These are phyloP conservation scores for Hyaloscypha variabilis DNA, from an alignment of 495 filamentous ascomycete species.

Conservation along the genomic window DNA sequence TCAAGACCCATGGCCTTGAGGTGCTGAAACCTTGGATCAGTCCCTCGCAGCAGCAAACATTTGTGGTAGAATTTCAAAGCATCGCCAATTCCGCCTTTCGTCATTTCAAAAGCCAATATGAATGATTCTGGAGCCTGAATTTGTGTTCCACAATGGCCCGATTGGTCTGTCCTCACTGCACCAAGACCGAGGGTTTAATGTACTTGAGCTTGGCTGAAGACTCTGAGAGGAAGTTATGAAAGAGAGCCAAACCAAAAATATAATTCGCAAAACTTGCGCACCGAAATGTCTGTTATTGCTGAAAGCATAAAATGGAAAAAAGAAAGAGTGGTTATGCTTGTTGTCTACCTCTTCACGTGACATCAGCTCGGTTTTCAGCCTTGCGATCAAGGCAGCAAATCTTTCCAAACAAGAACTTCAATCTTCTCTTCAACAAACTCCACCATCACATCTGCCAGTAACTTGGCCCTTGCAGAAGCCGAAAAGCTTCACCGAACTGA, in stretches of 20 bases:
- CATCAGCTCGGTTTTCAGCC: not conserved
- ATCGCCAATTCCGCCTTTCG: constrained; percentile 34
- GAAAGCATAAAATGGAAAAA: too few species aligned
- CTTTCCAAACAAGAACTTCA: not conserved
- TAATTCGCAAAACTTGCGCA: too few species aligned
- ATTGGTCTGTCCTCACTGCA: too few species aligned
- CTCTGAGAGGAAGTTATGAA: too few species aligned
- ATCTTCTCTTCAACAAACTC: not conserved
- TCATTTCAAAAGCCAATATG: too few species aligned
- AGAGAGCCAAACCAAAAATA: too few species aligned
- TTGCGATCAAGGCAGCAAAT: constrained; percentile 12
- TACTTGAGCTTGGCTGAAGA: too few species aligned
- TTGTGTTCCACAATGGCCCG: too few species aligned
- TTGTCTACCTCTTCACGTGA: not conserved
- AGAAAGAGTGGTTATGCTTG: too few species aligned
- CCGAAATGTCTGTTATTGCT: too few species aligned
- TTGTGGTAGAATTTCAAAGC: constrained; percentile 31
- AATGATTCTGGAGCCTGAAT: too few species aligned
- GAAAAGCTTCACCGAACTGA: not conserved
- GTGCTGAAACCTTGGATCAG: constrained; percentile 36
- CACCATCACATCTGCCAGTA: not conserved
- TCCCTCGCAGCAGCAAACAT: constrained; percentile 46
- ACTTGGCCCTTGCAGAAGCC: not conserved
- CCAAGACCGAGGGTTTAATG: too few species aligned
- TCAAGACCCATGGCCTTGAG: constrained; percentile 42